Base-by-base conservation (phyloP, 2,329 filamentous ascomycete genomes). In the Trichophyton equinum region DNA sequence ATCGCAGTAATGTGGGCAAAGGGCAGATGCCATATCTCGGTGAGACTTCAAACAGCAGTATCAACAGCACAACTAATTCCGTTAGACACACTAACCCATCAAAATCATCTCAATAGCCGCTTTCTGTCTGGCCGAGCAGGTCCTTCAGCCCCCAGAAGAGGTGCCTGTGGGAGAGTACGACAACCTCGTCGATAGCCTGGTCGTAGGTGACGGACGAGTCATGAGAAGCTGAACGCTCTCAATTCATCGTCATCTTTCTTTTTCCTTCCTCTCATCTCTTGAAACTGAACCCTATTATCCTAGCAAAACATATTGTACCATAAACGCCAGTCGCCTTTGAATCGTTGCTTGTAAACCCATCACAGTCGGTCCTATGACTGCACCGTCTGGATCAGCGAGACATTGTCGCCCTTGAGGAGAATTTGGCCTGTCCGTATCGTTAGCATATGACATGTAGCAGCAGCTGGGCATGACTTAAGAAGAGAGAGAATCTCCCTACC, bases 361-460 rank as follows among this genome's bases (percentile, higher is more conserved):
- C 40, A 33, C 61, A 56, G 49, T 13, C 33, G 9, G 46, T 6
- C 5, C 11, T 64, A 64, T 70, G 64, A 74, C 69, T 77, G 73
- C 63, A 77, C 71, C 57, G 76, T 72, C 69, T 88, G 89, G 67
- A 94, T 91, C 67, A 95, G 78, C 38, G 88, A 89, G 58, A 95
- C 88, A 70, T 92, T 94, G 77, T 94, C 89, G 68, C 89, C 89
- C 77, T 94, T 94, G 66, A 95, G 81, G 65, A 95, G 76, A 65
- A 95, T 91, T 76, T 91, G 89, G 63, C 88, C 88, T 91, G 66
- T 62, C 51, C n/a, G 9, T 11, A 20, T 4, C 11, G 6, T 55
- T 36, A 55, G 51, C 27, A 36, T 55, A 38, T 38, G 33, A 9
- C 9, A 13, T 38, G 11, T 9, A 38, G 27, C 20, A n/a, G 27